Base-by-base conservation (phyloP, 2,329 filamentous ascomycete species). In the Stagonosporopsis chrysanthemi region DNA sequence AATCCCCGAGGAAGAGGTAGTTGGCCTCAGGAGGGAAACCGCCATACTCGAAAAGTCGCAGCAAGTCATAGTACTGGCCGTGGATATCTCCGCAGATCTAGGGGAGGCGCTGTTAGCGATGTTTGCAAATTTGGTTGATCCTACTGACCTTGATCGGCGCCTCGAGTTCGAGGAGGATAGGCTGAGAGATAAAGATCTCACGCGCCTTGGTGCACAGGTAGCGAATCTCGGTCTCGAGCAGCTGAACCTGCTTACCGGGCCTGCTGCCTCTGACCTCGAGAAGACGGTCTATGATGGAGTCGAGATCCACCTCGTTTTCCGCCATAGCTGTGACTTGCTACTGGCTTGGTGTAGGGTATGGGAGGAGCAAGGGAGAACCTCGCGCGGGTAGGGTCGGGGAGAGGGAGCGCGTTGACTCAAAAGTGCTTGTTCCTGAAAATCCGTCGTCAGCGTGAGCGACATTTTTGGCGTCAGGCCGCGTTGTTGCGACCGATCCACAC, bases 51-150 rank as follows among this genome's bases (percentile, higher is more conserved):
- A 99, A 99, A 61, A 99, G 85, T 75, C 95, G 92, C 68, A 99
- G 86, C 62, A 99, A 86, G 79, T 99, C 95, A 80, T 97, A 97
- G 83, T 99, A 99, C 83, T 99, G 95, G 67, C 95, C 95, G 80
- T 98, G 95, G 70, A 99, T 98, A 81, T 98, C 95, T 81, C 95
- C 95, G 80, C 94, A 98, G 76, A 99, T 99, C 95, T 99, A 74
- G 7, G 12, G 7, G 6, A 17, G 33, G 14, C 28, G 12, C 23
- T 53, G 58, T 73, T 56, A 69, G 64, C 11, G 56, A 38, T 48
- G 44, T 47, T 43, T 24, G 31, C 28, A 46, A 43, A 29, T 24
- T 38, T 28, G 51, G 51, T 40, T 29, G 36, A 24, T 29, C 28
- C 19, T 46, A 76, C 84, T 72, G 84, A 97, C 94, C 92, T 99